Evolutionary conservation across 495 filamentous ascomycete genomes (phyloP), one percentile per base, ranked within the genome.

Genomic region (Annulohypoxylon maeteangense): DNA sequence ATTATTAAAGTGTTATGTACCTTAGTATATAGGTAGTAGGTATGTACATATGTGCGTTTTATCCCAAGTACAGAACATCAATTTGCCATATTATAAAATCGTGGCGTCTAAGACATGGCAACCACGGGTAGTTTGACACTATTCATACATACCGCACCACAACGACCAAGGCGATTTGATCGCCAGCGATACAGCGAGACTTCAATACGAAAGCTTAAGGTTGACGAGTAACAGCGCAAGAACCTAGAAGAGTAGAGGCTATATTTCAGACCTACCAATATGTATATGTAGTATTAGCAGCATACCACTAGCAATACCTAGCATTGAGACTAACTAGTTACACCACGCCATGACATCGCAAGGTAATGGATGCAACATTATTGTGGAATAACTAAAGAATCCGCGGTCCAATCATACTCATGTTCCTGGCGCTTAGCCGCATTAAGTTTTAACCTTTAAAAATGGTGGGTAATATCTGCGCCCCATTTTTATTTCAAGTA

Each of bases 371-470:
- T 66, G 40, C 71, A 40, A 67, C 53, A 62, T 71, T 45, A 67
- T 48, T 50, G 29, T 78, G 76, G 79, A 68, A 76, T 77, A 72
- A 70, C 63, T 69, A 77, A 50, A 66, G 74, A 72, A 77, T 81
- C 81, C 81, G 81, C 81, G 80, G 78, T 34, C 82, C 82, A 84
- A 84, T 84, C 59, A 78, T 56, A 71, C 50, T 42, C 40, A 71
- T 76, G 81, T 84, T 76, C 82, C 82, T 84, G 82, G 76, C 78
- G 78, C 80, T 83, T 79, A 71, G 65, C 81, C 73, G 27, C 57
- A 32, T 74, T 48, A n/a, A 54, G 55, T 11, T 60, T 40, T 67
- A 70, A 47, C 50, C 70, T 51, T 51, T 67, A 55, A 73, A 71
- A 60, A 34, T 29, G 61, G 38, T 58, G 61, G 56, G 50, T 65